Conservation (phyloP, 768 basidiomycete species). For the Boletus sp. region DNA sequence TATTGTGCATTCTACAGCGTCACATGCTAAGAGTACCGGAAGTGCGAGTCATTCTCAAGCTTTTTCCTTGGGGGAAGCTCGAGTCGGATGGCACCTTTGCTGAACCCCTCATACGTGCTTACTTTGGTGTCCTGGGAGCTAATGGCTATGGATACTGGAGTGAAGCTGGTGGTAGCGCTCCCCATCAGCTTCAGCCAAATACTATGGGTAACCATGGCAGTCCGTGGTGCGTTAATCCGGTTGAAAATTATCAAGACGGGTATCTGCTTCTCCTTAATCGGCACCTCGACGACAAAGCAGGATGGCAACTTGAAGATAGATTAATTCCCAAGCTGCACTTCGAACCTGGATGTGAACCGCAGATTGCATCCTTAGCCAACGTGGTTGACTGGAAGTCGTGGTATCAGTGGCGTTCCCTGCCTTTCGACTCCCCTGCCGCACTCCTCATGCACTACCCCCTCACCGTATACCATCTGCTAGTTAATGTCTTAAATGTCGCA, state of each 20-base stretch:
- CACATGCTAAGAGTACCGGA: conserved; percentile 37
- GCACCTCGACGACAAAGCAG: conserved; percentile 30
- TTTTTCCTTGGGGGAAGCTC: conserved; percentile 43
- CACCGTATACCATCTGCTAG: conserved; percentile 37
- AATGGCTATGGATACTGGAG: conserved; percentile 43
- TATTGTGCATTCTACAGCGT: conserved; percentile 19
- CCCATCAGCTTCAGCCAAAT: conserved; percentile 28
- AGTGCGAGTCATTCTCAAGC: conserved; percentile 32
- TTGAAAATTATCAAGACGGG: conserved; percentile 31
- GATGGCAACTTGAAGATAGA: conserved; percentile 36
- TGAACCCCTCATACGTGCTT: conserved; percentile 33
- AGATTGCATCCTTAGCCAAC: conserved; percentile 25
- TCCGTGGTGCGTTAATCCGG: conserved; percentile 7
- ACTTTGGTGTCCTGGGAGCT: conserved; percentile 37
- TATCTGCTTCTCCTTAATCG: conserved; percentile 32
- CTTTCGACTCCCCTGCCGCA: conserved; percentile 41
- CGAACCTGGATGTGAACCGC: conserved; percentile 25
- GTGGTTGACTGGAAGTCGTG: conserved; percentile 42
- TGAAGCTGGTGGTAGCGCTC: conserved; percentile 31
- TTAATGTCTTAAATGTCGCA: conserved; percentile 33
- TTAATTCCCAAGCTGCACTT: conserved; percentile 35
- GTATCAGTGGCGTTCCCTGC: conserved; percentile 44
- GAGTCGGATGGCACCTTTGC: conserved; percentile 41
- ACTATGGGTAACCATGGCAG: conserved; percentile 3
- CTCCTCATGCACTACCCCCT: conserved; percentile 45